Percentiles rank a stretch among this genome's conserved stretches.
Conservation (phyloP, 129 eudicot genomes). For the Flaveria ramosissima region DNA sequence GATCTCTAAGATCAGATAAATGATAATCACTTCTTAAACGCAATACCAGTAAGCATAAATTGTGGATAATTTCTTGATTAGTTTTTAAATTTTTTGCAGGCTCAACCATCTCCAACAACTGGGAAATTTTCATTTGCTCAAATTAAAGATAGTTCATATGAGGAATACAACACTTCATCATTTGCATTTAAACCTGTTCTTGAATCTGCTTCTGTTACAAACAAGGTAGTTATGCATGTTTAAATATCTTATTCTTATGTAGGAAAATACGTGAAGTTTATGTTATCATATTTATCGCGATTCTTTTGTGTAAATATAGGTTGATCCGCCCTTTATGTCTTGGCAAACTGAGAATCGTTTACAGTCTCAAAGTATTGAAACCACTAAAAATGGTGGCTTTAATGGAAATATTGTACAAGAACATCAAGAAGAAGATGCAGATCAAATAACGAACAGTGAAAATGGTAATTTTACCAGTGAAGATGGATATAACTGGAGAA, state of each 20-base stretch:
- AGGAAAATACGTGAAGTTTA: neutral
- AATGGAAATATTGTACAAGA: slow-evolving; percentile 37
- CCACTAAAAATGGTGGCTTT: neutral
- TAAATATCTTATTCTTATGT: neutral
- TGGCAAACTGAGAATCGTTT: slow-evolving; percentile 7
- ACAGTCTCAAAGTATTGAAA: neutral
- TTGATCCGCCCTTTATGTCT: slow-evolving; percentile 13
- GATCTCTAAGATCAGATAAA: neutral
- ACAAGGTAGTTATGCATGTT: neutral
- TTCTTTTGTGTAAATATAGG: slow-evolving; percentile 1
- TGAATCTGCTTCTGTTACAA: slow-evolving; percentile 40
- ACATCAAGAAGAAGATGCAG: slow-evolving; percentile 46
- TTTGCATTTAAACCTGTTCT: slow-evolving; percentile 54
- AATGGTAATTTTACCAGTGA: slow-evolving; percentile 43
- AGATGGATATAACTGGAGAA: slow-evolving; percentile 79
- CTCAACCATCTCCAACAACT: slow-evolving; percentile 73
- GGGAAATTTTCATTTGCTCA: slow-evolving; percentile 54
- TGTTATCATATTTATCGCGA: neutral
- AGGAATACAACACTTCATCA: slow-evolving; percentile 40
- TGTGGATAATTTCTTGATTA: neutral
- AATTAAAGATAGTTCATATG: slow-evolving; percentile 46
- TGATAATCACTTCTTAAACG: neutral
- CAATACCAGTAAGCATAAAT: neutral
- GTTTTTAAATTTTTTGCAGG: slow-evolving; percentile 36
- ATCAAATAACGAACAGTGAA: slow-evolving; percentile 39